Percentiles rank a stretch among this genome's conserved stretches.
phyloP scores from a whole-genome alignment of 2,329 filamentous ascomycete genomes.

The Ceratocystis alfenasii region DNA sequence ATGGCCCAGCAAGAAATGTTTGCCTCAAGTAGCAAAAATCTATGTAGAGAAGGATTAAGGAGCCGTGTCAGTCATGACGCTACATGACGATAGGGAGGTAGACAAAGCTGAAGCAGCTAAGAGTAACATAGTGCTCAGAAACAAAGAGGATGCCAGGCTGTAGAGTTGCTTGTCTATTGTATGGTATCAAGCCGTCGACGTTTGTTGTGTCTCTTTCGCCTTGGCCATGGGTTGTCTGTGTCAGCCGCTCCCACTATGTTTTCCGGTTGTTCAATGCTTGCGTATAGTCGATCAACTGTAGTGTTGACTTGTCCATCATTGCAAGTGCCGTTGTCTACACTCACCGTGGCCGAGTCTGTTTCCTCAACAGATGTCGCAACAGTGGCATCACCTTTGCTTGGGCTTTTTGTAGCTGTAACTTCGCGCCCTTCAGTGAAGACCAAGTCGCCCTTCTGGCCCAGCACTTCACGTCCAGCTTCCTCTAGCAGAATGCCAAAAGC shows the following conservation, averaged over 20 bases:
- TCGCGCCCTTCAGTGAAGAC: slow-evolving; percentile 53
- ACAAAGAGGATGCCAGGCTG: background rate
- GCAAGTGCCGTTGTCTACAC: background rate
- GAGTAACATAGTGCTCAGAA: too few species aligned
- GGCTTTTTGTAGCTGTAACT: slow-evolving; percentile 10
- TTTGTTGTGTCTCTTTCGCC: background rate
- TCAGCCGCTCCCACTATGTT: background rate
- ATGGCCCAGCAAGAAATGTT: background rate
- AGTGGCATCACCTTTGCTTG: background rate
- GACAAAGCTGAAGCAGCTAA: background rate
- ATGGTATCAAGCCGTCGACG: background rate
- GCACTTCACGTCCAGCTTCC: slow-evolving; percentile 48
- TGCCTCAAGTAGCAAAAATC: background rate
- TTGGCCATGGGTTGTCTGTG: background rate
- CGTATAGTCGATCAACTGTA: background rate
- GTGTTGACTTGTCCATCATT: background rate
- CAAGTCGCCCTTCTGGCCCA: slow-evolving; percentile 56
- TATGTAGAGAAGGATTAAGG: background rate
- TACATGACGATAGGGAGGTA: background rate
- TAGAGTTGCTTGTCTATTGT: background rate
- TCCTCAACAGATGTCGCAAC: background rate
- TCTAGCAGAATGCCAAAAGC: slow-evolving; percentile 65
- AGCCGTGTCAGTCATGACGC: background rate
- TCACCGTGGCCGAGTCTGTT: background rate
- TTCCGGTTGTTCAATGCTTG: background rate